These are phyloP conservation scores for Ophiostoma piceae DNA, from an alignment of 2,329 filamentous ascomycete genomes.

Conservation along the genomic window DNA sequence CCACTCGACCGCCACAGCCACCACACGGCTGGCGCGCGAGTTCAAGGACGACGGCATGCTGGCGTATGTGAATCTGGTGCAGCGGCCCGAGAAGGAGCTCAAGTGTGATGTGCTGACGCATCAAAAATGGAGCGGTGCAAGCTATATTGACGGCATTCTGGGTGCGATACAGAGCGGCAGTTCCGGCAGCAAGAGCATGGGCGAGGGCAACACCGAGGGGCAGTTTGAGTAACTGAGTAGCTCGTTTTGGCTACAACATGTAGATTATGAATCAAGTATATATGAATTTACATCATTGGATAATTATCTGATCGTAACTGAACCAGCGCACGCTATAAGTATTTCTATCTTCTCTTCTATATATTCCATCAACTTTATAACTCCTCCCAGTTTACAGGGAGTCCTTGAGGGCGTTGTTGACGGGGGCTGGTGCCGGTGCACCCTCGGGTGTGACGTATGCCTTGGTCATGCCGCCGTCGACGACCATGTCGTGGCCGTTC, in stretches of 20 bases:
- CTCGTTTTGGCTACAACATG: background rate
- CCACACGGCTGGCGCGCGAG: slow-evolving; percentile 67
- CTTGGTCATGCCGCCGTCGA: slow-evolving; percentile 93
- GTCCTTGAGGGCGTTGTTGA: slow-evolving; percentile 54
- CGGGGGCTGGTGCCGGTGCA: slow-evolving; percentile 47
- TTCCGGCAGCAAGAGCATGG: slow-evolving; percentile 87
- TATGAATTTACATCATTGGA: background rate
- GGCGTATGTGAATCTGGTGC: slow-evolving; percentile 92
- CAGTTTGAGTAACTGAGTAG: slow-evolving; percentile 43
- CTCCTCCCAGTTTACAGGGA: slow-evolving; percentile 14
- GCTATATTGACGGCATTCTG: slow-evolving; percentile 80
- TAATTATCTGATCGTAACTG: background rate
- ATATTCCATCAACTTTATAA: too few relatives aligned
- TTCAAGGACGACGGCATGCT: slow-evolving; percentile 95
- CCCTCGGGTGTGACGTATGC: slow-evolving; percentile 73
- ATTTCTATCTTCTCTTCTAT: background rate
- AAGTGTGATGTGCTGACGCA: slow-evolving; percentile 91
- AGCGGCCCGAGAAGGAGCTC: slow-evolving; percentile 82
- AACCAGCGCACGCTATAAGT: background rate
- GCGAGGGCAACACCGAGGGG: slow-evolving; percentile 83
- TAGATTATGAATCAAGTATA: background rate
- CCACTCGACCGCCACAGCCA: slow-evolving; percentile 60
- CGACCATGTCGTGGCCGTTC: slow-evolving; percentile 86
- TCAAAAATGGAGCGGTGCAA: slow-evolving; percentile 72
- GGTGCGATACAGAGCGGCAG: slow-evolving; percentile 88